These are phyloP conservation scores for Penstemon davidsonii DNA, from an alignment of 257 asterid genomes.

Conservation along the genomic window DNA sequence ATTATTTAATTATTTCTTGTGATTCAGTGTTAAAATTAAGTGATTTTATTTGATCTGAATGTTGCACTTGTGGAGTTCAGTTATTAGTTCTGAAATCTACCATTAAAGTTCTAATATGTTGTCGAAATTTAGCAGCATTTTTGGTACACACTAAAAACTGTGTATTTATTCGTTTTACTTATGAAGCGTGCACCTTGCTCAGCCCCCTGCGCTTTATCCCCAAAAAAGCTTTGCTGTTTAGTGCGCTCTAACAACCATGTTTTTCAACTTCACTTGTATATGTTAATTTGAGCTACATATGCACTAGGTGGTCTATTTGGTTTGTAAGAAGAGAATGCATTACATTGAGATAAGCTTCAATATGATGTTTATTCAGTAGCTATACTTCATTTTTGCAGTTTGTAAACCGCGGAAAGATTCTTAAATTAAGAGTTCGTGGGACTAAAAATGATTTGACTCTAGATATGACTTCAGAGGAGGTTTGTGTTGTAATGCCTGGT, in stretches of 20 bases:
- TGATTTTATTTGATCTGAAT: no score
- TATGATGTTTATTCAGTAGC: slow-evolving; percentile 1
- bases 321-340: slow-evolving; percentile 10
- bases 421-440: slow-evolving; percentile 78
- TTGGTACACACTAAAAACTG: no score
- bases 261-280: not conserved
- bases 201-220: no score
- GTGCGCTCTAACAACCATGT: no score
- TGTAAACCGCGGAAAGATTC: slow-evolving; percentile 70
- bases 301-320: not conserved
- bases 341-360: not conserved
- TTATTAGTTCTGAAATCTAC: no score
- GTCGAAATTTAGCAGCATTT: no score
- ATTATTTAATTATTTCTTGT: not conserved
- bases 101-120: no score
- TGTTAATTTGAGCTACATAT: not conserved
- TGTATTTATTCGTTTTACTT: no score
- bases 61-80: no score
- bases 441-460: slow-evolving; percentile 60
- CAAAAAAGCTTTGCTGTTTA: no score
- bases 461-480: slow-evolving; percentile 71
- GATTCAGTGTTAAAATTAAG: slow-evolving; percentile 8
- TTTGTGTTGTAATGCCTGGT: slow-evolving; percentile 82
- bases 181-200: no score
- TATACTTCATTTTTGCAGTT: slow-evolving; percentile 46